Evolutionary conservation across 202 grass and related monocot genomes (phyloP).

Genomic region (Zizania palustris): DNA sequence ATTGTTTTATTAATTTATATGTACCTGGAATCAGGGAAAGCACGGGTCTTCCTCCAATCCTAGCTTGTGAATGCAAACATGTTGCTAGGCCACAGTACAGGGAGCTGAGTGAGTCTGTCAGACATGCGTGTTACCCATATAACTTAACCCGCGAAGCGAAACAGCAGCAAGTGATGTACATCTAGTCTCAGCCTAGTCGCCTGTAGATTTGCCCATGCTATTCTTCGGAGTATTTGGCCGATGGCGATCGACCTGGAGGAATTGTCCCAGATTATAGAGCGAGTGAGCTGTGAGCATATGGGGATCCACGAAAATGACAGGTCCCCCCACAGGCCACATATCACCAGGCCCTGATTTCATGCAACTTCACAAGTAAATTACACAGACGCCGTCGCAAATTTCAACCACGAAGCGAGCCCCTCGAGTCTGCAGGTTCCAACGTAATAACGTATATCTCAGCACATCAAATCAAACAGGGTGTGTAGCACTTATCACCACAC

Average conservation of each 20-base stretch:
- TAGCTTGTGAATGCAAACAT: neutral
- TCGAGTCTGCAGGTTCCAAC: constrained; percentile 21
- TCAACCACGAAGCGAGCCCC: constrained; percentile 7
- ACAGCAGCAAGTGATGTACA: neutral
- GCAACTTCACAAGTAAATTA: constrained; percentile 8
- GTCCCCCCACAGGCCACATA: constrained; percentile 46
- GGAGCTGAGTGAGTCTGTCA: neutral
- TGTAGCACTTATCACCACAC: neutral
- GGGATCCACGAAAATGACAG: constrained; percentile 40
- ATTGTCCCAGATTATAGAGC: neutral
- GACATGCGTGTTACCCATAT: neutral
- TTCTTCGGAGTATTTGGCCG: constrained; percentile 2
- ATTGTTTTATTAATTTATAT: no score
- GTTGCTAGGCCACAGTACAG: neutral
- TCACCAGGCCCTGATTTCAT: constrained; percentile 38
- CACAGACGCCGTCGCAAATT: constrained; percentile 26
- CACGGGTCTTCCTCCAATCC: no score
- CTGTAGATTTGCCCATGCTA: constrained; percentile 1
- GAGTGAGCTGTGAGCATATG: neutral
- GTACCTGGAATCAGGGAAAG: no score
- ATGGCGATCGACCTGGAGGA: neutral
- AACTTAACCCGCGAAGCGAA: no score
- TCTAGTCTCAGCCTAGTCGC: neutral
- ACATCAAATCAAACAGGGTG: constrained; percentile 18
- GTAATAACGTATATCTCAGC: neutral